These are phyloP conservation scores for Irpex sp. DNA, from an alignment of 1,284 basidiomycete species.

Conservation along the genomic window DNA sequence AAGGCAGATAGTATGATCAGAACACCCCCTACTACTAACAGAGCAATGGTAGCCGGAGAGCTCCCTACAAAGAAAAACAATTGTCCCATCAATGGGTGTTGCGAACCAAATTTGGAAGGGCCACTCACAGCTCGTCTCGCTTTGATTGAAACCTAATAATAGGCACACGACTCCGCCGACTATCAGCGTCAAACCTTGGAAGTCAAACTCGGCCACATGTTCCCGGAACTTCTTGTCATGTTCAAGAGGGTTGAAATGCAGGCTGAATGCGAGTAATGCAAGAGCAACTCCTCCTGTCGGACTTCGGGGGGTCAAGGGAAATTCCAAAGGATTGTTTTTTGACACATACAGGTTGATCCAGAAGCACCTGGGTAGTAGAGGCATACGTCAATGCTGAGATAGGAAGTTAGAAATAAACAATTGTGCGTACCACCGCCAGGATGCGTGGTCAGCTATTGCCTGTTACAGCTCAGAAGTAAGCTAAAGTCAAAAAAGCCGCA, in stretches of 20 bases:
- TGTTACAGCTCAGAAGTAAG: background rate
- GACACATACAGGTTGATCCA: conserved; percentile 5
- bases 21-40: conserved; percentile 58
- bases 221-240: conserved; percentile 45
- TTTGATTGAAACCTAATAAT: conserved; percentile 75
- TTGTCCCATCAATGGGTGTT: background rate
- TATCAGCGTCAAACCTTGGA: conserved; percentile 62
- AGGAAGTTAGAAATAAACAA: conserved; percentile 6
- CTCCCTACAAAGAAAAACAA: conserved; percentile 17
- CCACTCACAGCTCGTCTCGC: conserved; percentile 52
- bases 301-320: too few species aligned
- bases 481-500: background rate
- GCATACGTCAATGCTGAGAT: conserved; percentile 10
- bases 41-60: conserved; percentile 53
- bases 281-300: conserved; percentile 1
- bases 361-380: conserved; percentile 12
- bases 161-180: conserved; percentile 65
- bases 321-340: background rate
- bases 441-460: conserved; percentile 4
- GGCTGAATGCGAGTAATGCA: background rate
- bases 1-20: conserved; percentile 48
- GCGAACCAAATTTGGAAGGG: background rate
- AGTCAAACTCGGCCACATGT: conserved; percentile 65
- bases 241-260: conserved; percentile 22
- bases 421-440: conserved; percentile 4